Base-by-base conservation (phyloP, 176 grass and related monocot species). In the Thalia dealbata region DNA sequence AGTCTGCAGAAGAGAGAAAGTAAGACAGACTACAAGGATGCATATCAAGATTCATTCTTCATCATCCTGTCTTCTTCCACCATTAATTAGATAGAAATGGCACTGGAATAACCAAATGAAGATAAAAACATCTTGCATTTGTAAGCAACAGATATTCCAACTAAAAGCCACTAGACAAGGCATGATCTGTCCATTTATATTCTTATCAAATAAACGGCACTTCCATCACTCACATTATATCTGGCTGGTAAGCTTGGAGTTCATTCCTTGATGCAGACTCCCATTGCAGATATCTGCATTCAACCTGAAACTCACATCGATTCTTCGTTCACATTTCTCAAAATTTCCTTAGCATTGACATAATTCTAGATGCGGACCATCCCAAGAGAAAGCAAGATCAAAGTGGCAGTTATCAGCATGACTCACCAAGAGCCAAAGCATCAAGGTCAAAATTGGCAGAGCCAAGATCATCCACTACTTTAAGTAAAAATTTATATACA, bases 251-350 rank as follows among this genome's bases (percentile, higher is more conserved):
- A 58, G 70, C 68, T 43, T 43, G 61, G 71, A 92, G 74, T 52
- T 88, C 81, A 0, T 41, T 80, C 81, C 88, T 85, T 80, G 78
- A 78, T 1, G 73, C 87, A 84, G 84, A 81, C 84, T 97, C 95
- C 95, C 95, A 97, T 35, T 83, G 78, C 78, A 97, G 81, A 83
- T 93, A 84, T 78, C 81, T 99, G 69, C 89, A 99, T 76, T 86
- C 83, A 43, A 93, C 84, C 90, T 99, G 79, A 61, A 50, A 38
- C 43, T 45, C 66, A 80, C 16, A 21, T n/a, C n/a, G n/a, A n/a
- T n/a, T n/a, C n/a, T n/a, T n/a, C n/a, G n/a, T n/a, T n/a, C n/a
- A n/a, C n/a, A n/a, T n/a, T n/a, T n/a, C n/a, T n/a, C n/a, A n/a
- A n/a, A n/a, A n/a, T n/a, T n/a, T n/a, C n/a, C n/a, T 7, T 21